Base-by-base conservation (phyloP, 129 eudicot genomes). In the Daucus carota region DNA sequence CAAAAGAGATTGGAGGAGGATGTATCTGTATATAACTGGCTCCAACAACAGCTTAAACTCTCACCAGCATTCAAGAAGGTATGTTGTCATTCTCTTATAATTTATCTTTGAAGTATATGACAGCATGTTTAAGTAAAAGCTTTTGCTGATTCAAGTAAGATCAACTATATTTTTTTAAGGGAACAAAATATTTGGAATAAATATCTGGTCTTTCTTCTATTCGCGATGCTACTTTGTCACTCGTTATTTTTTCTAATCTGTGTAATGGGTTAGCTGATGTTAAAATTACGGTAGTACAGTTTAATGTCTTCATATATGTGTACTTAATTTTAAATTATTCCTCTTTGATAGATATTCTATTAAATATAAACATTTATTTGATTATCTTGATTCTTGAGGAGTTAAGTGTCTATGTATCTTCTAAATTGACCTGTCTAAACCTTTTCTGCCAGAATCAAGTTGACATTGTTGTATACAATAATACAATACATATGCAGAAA, bases 1-100 rank as follows among this genome's bases (percentile, higher is more conserved):
- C 92, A 85, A 47, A 87, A 90, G 87, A 86, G 96, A 75, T 54
- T 90, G 75, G 93, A 90, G 85, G 96, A 90, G 84, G 96, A 90
- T 81, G 86, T 85, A 59, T 84, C 81, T 83, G 93, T 88, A 62
- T 90, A 88, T 85, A 90, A 90, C 75, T 88, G 91, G 96, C 93
- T 90, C 65, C 96, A 90, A 66, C 85, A 88, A 82, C 93, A 90
- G 76, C 89, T 90, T 63, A 90, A 88, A 78, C 88, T 86, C 88
- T 90, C 93, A 38, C 96, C 93, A 16, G 96, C 93, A 48, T 90
- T 85, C 75, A 86, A 90, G 69, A 90, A 80, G 92, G 96, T 90
- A 85, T 34, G 46, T 6, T 57, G 12, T 40, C 41, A 31, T 31
- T n/a, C 8, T n/a, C 16, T 54, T 54, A n/a, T 54, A 29, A 54